A percentile compares a stretch with the other conserved stretches of the same genome.
phyloP scores from a whole-genome alignment of 2,329 filamentous ascomycete genomes.

The Penicillium sclerotiorum region DNA sequence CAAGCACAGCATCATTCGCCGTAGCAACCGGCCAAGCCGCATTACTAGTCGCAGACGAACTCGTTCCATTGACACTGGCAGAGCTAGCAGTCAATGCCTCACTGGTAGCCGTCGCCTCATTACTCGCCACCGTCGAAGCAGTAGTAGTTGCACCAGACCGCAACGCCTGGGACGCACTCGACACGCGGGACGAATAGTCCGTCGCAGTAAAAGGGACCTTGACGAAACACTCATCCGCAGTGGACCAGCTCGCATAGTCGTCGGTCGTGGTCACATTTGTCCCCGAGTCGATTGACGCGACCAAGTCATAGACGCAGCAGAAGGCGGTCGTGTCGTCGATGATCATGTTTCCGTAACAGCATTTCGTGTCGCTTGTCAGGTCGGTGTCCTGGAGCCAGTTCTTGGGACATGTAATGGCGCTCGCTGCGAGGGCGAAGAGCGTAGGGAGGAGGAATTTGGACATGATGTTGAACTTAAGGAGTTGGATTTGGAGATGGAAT shows the following conservation, averaged over 20 bases:
- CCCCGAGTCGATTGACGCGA: background rate
- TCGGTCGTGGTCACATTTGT: background rate
- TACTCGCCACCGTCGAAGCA: background rate
- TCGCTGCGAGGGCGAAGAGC: background rate
- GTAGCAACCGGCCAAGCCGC: slow-evolving; percentile 7
- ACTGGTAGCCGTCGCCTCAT: background rate
- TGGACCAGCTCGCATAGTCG: background rate
- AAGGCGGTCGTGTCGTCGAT: background rate
- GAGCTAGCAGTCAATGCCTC: background rate
- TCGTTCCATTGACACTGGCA: background rate
- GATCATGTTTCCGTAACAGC: slow-evolving; percentile 8
- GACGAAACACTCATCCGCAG: background rate
- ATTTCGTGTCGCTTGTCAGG: background rate
- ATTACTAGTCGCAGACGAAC: slow-evolving; percentile 4
- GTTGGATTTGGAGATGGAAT: too few relatives aligned
- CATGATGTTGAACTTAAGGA: too few relatives aligned
- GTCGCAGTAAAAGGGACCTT: slow-evolving; percentile 10
- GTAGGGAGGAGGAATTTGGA: background rate
- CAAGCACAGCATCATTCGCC: background rate
- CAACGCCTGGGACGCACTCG: background rate
- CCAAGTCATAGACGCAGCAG: slow-evolving; percentile 9
- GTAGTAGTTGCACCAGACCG: background rate
- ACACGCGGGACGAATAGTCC: slow-evolving; percentile 13
- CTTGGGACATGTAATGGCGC: background rate
- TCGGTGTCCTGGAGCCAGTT: slow-evolving; percentile 3